Conservation (phyloP, 2,329 filamentous ascomycete genomes). For the Curvularia eragrostidis region DNA sequence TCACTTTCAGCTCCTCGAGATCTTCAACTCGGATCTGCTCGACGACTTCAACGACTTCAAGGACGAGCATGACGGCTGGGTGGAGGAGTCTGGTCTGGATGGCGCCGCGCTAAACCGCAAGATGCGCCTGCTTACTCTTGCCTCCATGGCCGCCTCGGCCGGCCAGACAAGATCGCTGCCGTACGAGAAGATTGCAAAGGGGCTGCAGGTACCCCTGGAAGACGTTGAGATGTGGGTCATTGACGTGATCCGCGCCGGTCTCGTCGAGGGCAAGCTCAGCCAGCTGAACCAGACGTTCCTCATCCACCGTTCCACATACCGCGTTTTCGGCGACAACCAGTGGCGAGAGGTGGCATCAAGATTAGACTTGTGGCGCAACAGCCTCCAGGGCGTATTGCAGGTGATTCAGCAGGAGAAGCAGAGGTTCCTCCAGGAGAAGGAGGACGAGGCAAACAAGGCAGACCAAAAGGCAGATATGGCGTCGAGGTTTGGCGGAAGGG, state of each 20-base stretch:
- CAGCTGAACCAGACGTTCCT: slow-evolving; percentile 93
- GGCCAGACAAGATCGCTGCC: slow-evolving; percentile 81
- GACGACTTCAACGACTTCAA: slow-evolving; percentile 97
- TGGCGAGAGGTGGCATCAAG: slow-evolving; percentile 93
- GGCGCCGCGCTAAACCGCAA: slow-evolving; percentile 82
- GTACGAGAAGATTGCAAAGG: slow-evolving; percentile 82
- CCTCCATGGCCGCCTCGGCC: slow-evolving; percentile 83
- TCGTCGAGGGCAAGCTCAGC: slow-evolving; percentile 95
- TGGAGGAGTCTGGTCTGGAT: slow-evolving; percentile 77
- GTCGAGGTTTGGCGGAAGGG: slow-evolving; percentile 34
- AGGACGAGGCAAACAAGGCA: slow-evolving; percentile 75
- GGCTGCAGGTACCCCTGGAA: slow-evolving; percentile 79
- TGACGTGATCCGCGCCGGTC: slow-evolving; percentile 92
- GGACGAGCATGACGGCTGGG: slow-evolving; percentile 85
- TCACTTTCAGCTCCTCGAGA: slow-evolving; percentile 90
- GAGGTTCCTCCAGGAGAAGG: slow-evolving; percentile 76
- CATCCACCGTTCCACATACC: slow-evolving; percentile 94
- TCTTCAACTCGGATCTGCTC: slow-evolving; percentile 91
- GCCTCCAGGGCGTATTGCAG: slow-evolving; percentile 76
- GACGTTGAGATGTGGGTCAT: slow-evolving; percentile 99
- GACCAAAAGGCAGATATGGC: slow-evolving; percentile 67
- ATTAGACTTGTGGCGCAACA: slow-evolving; percentile 88
- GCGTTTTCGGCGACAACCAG: slow-evolving; percentile 97
- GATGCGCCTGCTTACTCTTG: slow-evolving; percentile 93
- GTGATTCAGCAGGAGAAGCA: slow-evolving; percentile 83